Conservation (phyloP, 345 rosid genomes). For the Corchorus olitorius region DNA sequence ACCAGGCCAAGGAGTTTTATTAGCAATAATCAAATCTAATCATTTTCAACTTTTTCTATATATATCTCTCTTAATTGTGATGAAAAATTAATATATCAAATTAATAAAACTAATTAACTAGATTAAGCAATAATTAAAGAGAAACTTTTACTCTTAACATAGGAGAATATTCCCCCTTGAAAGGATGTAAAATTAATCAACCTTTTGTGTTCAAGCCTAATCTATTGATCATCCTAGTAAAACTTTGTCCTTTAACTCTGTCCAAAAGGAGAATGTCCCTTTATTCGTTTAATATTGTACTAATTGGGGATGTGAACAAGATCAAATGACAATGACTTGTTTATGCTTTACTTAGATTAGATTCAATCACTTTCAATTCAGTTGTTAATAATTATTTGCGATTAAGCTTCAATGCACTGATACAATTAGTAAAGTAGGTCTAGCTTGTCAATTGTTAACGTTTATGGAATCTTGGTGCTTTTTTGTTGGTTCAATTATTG, state of each 20-base stretch:
- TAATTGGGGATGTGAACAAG: not conserved
- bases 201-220: not conserved
- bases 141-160: not conserved
- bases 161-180: not conserved
- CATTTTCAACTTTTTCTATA: not conserved
- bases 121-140: not conserved
- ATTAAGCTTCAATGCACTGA: not conserved
- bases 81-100: not conserved
- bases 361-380: not conserved
- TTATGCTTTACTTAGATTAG: not conserved
- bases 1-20: not conserved
- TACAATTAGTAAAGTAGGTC: not conserved
- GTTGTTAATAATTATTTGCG: not conserved
- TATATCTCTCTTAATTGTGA: too few species aligned
- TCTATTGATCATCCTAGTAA: not conserved
- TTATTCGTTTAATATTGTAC: too few species aligned
- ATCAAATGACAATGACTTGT: constrained; percentile 1
- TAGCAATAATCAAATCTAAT: not conserved
- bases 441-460: not conserved
- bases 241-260: not conserved
- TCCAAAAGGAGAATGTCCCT: not conserved
- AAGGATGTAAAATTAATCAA: not conserved
- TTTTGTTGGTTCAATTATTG: too few species aligned
- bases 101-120: not conserved
- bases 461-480: too few species aligned